Evolutionary conservation across 257 asterid species (phyloP).

Genomic region (Rhazya stricta): DNA sequence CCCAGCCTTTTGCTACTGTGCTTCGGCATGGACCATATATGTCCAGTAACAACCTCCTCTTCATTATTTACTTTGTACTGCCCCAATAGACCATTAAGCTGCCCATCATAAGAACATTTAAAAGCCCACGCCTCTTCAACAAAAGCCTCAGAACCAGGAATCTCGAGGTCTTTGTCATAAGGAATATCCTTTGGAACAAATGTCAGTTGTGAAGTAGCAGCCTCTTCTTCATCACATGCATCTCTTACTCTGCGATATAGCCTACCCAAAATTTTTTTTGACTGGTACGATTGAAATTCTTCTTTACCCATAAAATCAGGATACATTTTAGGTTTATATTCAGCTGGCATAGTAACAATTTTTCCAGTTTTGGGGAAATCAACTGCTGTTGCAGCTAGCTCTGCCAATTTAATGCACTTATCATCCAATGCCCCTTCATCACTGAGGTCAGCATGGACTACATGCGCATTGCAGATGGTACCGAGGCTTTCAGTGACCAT

Average conservation of each 20-base stretch:
- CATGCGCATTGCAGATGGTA: constrained; percentile 91
- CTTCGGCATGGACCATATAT: constrained; percentile 90
- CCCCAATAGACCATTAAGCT: constrained; percentile 65
- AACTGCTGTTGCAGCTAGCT: constrained; percentile 87
- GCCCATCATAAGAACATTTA: constrained; percentile 70
- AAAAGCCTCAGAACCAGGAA: constrained; percentile 44
- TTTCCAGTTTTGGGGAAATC: constrained; percentile 95
- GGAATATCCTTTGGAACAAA: constrained; percentile 27
- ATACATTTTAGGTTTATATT: constrained; percentile 62
- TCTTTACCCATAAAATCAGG: constrained; percentile 94
- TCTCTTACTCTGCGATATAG: constrained; percentile 63
- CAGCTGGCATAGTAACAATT: constrained; percentile 54
- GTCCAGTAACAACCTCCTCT: constrained; percentile 84
- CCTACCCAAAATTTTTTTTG: constrained; percentile 61
- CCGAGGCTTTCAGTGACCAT: constrained; percentile 87
- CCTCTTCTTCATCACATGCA: constrained; percentile 38
- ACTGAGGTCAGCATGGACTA: constrained; percentile 86
- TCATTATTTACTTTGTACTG: constrained; percentile 73
- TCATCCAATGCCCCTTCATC: constrained; percentile 78
- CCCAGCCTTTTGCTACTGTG: constrained; percentile 58
- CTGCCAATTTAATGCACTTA: constrained; percentile 78
- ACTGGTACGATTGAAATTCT: constrained; percentile 54
- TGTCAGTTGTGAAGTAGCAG: constrained; percentile 21
- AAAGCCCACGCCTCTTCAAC: constrained; percentile 58
- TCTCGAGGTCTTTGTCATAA: constrained; percentile 60